phyloP scores from a whole-genome alignment of 2,329 filamentous ascomycete genomes.

The Stachybotrys chlorohalonatus region DNA sequence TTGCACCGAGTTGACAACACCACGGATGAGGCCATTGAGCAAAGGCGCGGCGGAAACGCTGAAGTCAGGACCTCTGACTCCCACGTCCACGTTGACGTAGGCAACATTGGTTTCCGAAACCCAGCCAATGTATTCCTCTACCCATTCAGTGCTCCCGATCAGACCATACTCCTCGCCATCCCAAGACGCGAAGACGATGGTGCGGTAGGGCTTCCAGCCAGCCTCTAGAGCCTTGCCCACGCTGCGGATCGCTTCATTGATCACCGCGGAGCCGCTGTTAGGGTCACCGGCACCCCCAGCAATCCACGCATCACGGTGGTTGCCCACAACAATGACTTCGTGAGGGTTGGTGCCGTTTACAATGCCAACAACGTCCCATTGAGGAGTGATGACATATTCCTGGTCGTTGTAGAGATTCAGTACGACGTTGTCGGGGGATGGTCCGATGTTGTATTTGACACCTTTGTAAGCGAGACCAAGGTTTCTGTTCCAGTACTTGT shows the following conservation, averaged over 20 bases:
- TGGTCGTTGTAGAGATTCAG: slow-evolving; percentile 72
- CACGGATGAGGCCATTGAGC: slow-evolving; percentile 62
- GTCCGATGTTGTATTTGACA: slow-evolving; percentile 77
- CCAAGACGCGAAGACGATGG: slow-evolving; percentile 82
- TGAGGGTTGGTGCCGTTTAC: slow-evolving; percentile 81
- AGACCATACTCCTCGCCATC: slow-evolving; percentile 81
- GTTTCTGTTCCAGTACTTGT: slow-evolving; percentile 59
- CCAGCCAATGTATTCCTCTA: slow-evolving; percentile 83
- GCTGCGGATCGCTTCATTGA: slow-evolving; percentile 70
- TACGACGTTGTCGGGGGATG: slow-evolving; percentile 61
- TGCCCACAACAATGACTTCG: slow-evolving; percentile 85
- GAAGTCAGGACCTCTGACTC: slow-evolving; percentile 57
- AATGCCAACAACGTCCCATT: slow-evolving; percentile 88
- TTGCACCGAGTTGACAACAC: slow-evolving; percentile 53
- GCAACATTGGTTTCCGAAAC: slow-evolving; percentile 63
- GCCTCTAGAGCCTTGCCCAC: slow-evolving; percentile 62
- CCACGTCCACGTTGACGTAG: slow-evolving; percentile 81
- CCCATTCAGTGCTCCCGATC: slow-evolving; percentile 84
- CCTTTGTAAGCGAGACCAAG: slow-evolving; percentile 71
- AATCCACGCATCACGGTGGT: slow-evolving; percentile 86
- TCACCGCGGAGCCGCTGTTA: slow-evolving; percentile 69
- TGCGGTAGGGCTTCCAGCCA: slow-evolving; percentile 58
- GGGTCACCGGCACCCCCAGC: slow-evolving; percentile 77
- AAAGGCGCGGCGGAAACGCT: slow-evolving; percentile 61
- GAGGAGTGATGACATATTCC: slow-evolving; percentile 69